Conservation (phyloP, 768 basidiomycete genomes). For the Hygrocybe punicea region DNA sequence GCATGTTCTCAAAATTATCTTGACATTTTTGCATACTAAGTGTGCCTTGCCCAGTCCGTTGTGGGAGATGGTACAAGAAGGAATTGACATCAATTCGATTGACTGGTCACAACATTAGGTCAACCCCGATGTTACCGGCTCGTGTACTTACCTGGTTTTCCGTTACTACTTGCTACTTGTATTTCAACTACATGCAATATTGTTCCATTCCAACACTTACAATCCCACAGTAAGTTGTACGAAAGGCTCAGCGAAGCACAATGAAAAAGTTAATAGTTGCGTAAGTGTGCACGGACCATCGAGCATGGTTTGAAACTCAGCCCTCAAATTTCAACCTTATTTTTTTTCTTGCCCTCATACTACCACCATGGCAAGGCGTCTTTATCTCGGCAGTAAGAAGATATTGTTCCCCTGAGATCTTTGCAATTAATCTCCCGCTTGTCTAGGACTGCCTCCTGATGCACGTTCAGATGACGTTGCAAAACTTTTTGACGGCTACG, state of each 20-base stretch:
- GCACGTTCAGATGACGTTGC: slow-evolving; percentile 79
- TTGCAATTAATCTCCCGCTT: neutral
- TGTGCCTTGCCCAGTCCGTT: slow-evolving; percentile 57
- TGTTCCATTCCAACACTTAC: neutral
- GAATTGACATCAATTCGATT: slow-evolving; percentile 92
- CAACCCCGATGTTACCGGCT: slow-evolving; percentile 10
- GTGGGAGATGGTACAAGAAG: slow-evolving; percentile 99
- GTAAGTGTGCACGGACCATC: slow-evolving; percentile 19
- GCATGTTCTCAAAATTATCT: slow-evolving; percentile 34
- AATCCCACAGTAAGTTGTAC: neutral
- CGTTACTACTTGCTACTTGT: slow-evolving; percentile 9
- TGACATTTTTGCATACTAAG: slow-evolving; percentile 7
- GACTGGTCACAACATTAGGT: slow-evolving; percentile 88
- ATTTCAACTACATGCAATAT: neutral
- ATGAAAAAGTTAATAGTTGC: slow-evolving; percentile 11
- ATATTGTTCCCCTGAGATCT: neutral
- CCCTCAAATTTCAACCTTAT: slow-evolving; percentile 14
- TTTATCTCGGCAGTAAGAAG: slow-evolving; percentile 77
- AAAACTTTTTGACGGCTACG: slow-evolving; percentile 89
- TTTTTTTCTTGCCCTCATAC: slow-evolving; percentile 29
- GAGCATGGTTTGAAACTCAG: slow-evolving; percentile 46
- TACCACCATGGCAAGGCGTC: slow-evolving; percentile 73
- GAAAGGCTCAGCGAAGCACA: neutral
- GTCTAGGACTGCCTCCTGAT: slow-evolving; percentile 74
- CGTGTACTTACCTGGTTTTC: neutral